Conservation (phyloP, 2,329 filamentous ascomycete species). For the Hypoxylon sp. region DNA sequence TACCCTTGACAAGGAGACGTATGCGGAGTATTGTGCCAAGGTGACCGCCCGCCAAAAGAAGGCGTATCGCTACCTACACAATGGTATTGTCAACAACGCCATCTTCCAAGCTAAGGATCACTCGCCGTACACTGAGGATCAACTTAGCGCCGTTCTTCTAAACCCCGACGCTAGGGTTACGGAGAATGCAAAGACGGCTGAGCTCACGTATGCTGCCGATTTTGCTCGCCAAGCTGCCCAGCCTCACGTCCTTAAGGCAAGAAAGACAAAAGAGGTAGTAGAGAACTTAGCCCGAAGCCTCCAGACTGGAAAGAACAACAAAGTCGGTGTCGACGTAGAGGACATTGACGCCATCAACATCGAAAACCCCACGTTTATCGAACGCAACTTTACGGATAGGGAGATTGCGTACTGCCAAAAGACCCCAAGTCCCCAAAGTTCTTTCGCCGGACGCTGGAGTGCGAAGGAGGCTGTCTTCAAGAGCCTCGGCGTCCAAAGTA, state of each 20-base stretch:
- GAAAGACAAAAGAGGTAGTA: slow-evolving; percentile 81
- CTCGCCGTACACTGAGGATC: slow-evolving; percentile 89
- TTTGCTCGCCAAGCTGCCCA: slow-evolving; percentile 75
- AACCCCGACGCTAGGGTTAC: slow-evolving; percentile 92
- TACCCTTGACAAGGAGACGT: slow-evolving; percentile 89
- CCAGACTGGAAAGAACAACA: slow-evolving; percentile 69
- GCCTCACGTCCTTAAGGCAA: slow-evolving; percentile 62
- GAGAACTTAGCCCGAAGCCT: slow-evolving; percentile 80
- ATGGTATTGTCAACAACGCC: slow-evolving; percentile 96
- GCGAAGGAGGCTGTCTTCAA: slow-evolving; percentile 99
- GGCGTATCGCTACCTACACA: slow-evolving; percentile 98
- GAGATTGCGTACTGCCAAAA: slow-evolving; percentile 91
- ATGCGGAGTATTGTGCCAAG: slow-evolving; percentile 85
- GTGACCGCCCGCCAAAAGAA: slow-evolving; percentile 97
- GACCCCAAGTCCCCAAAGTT: slow-evolving; percentile 84
- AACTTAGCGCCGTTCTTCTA: slow-evolving; percentile 89
- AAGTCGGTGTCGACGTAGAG: slow-evolving; percentile 95
- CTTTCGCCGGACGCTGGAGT: slow-evolving; percentile 95
- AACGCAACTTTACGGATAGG: slow-evolving; percentile 90
- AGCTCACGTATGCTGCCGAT: slow-evolving; percentile 79
- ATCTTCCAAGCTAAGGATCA: slow-evolving; percentile 96
- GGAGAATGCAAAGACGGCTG: slow-evolving; percentile 87
- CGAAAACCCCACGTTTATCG: slow-evolving; percentile 91
- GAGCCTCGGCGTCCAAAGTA: slow-evolving; percentile 87
- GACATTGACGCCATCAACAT: slow-evolving; percentile 89